phyloP scores from a whole-genome alignment of 2,329 filamentous ascomycete genomes.

The Amauroascus niger region DNA sequence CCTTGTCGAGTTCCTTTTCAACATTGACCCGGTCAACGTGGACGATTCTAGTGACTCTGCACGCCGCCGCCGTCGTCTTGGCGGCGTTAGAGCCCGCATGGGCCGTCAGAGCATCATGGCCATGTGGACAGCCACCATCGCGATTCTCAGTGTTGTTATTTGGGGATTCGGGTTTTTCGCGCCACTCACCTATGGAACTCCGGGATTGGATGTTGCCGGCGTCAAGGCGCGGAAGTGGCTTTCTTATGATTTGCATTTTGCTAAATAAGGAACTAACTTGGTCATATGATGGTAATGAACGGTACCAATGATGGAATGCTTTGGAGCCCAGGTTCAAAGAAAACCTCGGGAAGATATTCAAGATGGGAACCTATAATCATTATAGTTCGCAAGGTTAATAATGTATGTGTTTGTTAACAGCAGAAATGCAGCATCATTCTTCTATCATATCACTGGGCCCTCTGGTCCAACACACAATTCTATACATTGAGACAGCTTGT shows the following conservation, averaged over 20 bases:
- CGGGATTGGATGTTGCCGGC: conserved; percentile 68
- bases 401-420: background rate
- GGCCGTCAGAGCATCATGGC: conserved; percentile 65
- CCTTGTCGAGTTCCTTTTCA: conserved; percentile 92
- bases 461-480: no score
- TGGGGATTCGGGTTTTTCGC: conserved; percentile 89
- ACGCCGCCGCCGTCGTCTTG: conserved; percentile 45
- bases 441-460: no score
- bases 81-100: conserved; percentile 73
- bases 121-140: conserved; percentile 66
- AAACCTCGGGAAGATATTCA: background rate
- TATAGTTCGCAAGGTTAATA: background rate
- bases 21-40: conserved; percentile 60
- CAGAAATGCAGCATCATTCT: background rate
- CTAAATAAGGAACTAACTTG: conserved; percentile 56
- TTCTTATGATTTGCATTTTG: conserved; percentile 95
- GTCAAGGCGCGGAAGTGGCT: conserved; percentile 87
- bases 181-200: conserved; percentile 89
- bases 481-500: no score
- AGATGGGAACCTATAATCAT: background rate
- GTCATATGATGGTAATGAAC: background rate
- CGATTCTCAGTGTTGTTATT: conserved; percentile 58
- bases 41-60: conserved; percentile 33
- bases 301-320: background rate
- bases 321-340: background rate